Percentiles rank a stretch among this genome's conserved stretches.
These are phyloP conservation scores for Plasmodium vivax DNA, from an alignment of 169 alveolate genomes.

Conservation along the genomic window DNA sequence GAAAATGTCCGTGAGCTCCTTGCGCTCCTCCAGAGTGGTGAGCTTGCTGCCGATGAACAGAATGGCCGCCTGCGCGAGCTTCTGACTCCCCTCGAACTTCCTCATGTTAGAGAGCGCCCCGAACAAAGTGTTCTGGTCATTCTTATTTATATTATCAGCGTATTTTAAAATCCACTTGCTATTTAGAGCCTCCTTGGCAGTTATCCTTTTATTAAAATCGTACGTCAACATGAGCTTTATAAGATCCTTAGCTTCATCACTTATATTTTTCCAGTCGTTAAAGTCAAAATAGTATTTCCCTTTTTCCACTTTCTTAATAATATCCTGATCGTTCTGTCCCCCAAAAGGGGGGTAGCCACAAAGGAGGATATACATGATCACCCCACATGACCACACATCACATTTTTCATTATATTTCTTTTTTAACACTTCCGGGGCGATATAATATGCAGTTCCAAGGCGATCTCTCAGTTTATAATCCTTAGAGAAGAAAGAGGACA, in stretches of 20 bases:
- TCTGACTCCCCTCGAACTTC: slow-evolving; percentile 87
- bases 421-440: slow-evolving; percentile 92
- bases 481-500: slow-evolving; percentile 81
- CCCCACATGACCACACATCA: slow-evolving; percentile 94
- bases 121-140: slow-evolving; percentile 81
- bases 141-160: slow-evolving; percentile 78
- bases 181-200: slow-evolving; percentile 93
- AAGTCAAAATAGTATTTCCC: slow-evolving; percentile 88
- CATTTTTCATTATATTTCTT: slow-evolving; percentile 91
- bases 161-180: slow-evolving; percentile 92
- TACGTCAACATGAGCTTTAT: slow-evolving; percentile 89
- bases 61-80: slow-evolving; percentile 91
- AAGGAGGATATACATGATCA: slow-evolving; percentile 87
- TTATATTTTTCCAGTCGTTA: slow-evolving; percentile 86
- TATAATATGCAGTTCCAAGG: slow-evolving; percentile 92
- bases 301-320: slow-evolving; percentile 88
- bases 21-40: slow-evolving; percentile 90
- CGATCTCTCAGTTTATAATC: slow-evolving; percentile 83
- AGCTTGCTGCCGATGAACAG: slow-evolving; percentile 89
- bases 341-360: slow-evolving; percentile 94
- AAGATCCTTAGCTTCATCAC: slow-evolving; percentile 94
- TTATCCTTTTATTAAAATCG: slow-evolving; percentile 90
- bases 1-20: slow-evolving; percentile 89
- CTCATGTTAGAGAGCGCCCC: slow-evolving; percentile 89
- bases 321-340: slow-evolving; percentile 92